Percentiles rank a stretch among this genome's conserved stretches.
phyloP scores from a whole-genome alignment of 768 basidiomycete species.

The Lentinula edodes region DNA sequence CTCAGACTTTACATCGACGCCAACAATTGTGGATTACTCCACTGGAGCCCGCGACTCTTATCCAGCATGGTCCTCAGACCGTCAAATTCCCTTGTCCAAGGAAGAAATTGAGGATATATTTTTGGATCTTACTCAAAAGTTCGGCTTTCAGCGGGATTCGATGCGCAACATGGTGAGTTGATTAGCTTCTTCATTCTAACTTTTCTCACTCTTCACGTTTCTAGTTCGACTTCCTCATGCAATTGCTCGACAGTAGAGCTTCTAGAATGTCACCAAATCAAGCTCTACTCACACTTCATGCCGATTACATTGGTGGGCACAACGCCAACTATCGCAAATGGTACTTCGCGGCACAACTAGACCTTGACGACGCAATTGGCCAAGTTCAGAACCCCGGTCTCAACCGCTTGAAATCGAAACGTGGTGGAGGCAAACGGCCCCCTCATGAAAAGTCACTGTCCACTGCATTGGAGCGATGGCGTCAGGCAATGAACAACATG shows the following conservation, averaged over 20 bases:
- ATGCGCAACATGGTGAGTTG: conserved; percentile 86
- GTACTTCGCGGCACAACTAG: conserved; percentile 99
- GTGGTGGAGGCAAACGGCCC: conserved; percentile 41
- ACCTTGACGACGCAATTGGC: conserved; percentile 96
- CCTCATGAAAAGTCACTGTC: conserved; percentile 62
- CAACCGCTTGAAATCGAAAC: conserved; percentile 71
- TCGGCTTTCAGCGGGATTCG: conserved; percentile 94
- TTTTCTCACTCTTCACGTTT: conserved; percentile 2
- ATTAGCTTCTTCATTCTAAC: not conserved
- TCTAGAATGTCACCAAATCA: conserved; percentile 97
- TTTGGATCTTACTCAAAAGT: conserved; percentile 95
- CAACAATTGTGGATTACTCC: conserved; percentile 64
- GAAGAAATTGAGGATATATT: conserved; percentile 99
- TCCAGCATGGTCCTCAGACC: conserved; percentile 90
- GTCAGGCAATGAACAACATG: conserved; percentile 98
- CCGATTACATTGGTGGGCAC: conserved; percentile 98
- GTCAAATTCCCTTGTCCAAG: conserved; percentile 94
- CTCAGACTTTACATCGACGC: conserved; percentile 66
- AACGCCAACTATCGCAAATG: conserved; percentile 99
- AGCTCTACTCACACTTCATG: conserved; percentile 91
- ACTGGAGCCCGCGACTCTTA: conserved; percentile 74
- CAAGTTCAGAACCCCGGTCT: conserved; percentile 89
- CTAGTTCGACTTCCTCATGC: conserved; percentile 97
- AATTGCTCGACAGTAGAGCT: conserved; percentile 91
- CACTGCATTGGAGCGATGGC: conserved; percentile 87